Base-by-base conservation (phyloP, 192 early-diverging fungal species). In the Jimgerdemannia flammicorona region DNA sequence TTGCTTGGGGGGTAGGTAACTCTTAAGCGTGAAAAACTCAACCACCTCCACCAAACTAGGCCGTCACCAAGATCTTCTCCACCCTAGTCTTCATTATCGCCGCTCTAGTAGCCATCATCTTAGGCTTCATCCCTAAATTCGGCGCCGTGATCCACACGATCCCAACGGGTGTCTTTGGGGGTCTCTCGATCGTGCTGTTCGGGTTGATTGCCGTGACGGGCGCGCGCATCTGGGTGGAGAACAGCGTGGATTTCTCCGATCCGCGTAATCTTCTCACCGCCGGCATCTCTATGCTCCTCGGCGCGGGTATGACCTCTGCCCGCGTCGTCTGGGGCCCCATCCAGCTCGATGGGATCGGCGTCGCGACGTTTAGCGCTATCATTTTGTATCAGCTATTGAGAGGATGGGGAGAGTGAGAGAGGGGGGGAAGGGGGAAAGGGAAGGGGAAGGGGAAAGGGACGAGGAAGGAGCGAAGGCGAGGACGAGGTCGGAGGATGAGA, bases 121-220 rank as follows among this genome's bases (percentile, higher is more conserved):
- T 90, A 59, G 84, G 81, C 29, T 87, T 90, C 54, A 81, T 88
- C 64, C 88, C 87, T 40, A 90, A 87, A 67, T 87, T 90, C 69
- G 87, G 83, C 29, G 88, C 88, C 42, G 72, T 87, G 19, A 78
- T 89, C 54, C 75, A 79, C 43, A 79, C 88, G 1, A 90, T 89
- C 40, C 88, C 88, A 8, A 67, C 72, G 3, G 87, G 87, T 67
- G 85, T 89, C 10, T 83, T 89, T 78, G 88, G 88, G 49, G 88
- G 88, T 20, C 66, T 89, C 39, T 78, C 77, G 3, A 86, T 89
- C 43, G 76, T 89, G 64, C 72, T 89, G 40, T 89, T 87, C 72
- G 85, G 87, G 11, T 67, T 87, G 59, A 87, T 89, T 70, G 78
- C 86, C 29, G 80, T 86, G 20, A 79, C 86, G 63, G 88, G 88